These are phyloP conservation scores for Guadua angustifolia DNA, from an alignment of 176 grass and related monocot species.

Conservation along the genomic window DNA sequence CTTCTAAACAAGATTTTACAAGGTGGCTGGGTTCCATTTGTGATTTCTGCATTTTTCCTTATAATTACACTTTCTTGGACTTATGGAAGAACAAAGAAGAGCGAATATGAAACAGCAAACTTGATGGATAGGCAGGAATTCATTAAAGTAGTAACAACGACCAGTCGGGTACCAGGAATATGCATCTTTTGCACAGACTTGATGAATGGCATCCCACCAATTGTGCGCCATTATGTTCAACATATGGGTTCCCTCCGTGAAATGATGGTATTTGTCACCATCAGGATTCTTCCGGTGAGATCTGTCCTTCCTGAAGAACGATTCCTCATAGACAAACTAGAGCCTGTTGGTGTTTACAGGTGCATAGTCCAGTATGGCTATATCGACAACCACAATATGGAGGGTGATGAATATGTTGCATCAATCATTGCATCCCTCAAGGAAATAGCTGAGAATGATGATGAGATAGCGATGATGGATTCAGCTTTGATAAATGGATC, in stretches of 20 bases:
- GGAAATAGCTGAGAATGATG: slow-evolving; percentile 49
- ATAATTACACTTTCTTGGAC: slow-evolving; percentile 77
- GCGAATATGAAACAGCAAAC: slow-evolving; percentile 55
- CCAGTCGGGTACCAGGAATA: slow-evolving; percentile 55
- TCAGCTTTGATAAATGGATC: slow-evolving; percentile 58
- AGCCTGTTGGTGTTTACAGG: slow-evolving; percentile 63
- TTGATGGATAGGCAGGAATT: slow-evolving; percentile 63
- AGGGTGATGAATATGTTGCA: slow-evolving; percentile 63
- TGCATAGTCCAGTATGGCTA: slow-evolving; percentile 86
- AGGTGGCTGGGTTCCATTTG: slow-evolving; percentile 91
- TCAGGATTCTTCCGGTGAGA: slow-evolving; percentile 62
- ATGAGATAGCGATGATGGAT: slow-evolving; percentile 49
- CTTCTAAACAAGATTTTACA: slow-evolving; percentile 68
- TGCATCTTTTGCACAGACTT: slow-evolving; percentile 83
- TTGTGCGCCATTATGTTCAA: slow-evolving; percentile 68
- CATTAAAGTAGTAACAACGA: slow-evolving; percentile 35
- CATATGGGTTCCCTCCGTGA: slow-evolving; percentile 59
- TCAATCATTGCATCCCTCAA: slow-evolving; percentile 62
- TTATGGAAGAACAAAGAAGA: slow-evolving; percentile 78
- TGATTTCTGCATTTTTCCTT: slow-evolving; percentile 71
- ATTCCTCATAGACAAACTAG: slow-evolving; percentile 70
- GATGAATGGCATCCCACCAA: slow-evolving; percentile 80
- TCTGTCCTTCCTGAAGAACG: slow-evolving; percentile 70
- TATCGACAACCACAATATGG: slow-evolving; percentile 72
- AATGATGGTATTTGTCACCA: slow-evolving; percentile 75